phyloP scores from a whole-genome alignment of 2,329 filamentous ascomycete species.

The Mycosphaerelloides madeirae region DNA sequence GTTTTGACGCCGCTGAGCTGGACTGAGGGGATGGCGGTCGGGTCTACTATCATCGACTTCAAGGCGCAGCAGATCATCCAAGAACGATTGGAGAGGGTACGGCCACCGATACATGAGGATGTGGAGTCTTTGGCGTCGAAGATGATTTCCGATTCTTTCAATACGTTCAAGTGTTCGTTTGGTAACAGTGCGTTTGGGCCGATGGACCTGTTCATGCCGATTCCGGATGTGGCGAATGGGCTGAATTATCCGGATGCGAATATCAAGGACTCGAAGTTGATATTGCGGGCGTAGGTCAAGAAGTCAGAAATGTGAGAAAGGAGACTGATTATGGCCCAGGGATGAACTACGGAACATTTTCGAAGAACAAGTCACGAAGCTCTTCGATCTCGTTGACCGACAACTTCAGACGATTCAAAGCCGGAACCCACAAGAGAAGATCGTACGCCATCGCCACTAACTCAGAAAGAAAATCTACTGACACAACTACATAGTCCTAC shows the following conservation, averaged over 20 bases:
- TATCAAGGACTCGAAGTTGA: neutral
- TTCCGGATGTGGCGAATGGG: neutral
- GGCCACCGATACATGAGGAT: neutral
- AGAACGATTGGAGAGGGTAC: neutral
- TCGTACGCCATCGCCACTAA: neutral
- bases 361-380: neutral
- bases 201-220: neutral
- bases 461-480: neutral
- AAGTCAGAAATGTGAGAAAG: neutral
- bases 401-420: neutral
- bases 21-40: slow-evolving; percentile 35
- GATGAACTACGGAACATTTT: neutral
- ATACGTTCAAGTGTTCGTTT: neutral
- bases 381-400: neutral
- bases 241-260: neutral
- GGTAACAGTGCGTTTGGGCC: neutral
- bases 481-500: neutral
- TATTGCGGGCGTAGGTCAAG: neutral
- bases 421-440: neutral
- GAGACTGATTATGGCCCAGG: neutral
- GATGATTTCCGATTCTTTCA: neutral
- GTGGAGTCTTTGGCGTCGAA: neutral
- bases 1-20: slow-evolving; percentile 6
- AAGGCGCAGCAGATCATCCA: too few relatives aligned
- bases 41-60: slow-evolving; percentile 38